Evolutionary conservation across 2,329 filamentous ascomycete genomes (phyloP), one percentile per base, ranked within the genome.

Genomic region (Alternaria metachromatica): DNA sequence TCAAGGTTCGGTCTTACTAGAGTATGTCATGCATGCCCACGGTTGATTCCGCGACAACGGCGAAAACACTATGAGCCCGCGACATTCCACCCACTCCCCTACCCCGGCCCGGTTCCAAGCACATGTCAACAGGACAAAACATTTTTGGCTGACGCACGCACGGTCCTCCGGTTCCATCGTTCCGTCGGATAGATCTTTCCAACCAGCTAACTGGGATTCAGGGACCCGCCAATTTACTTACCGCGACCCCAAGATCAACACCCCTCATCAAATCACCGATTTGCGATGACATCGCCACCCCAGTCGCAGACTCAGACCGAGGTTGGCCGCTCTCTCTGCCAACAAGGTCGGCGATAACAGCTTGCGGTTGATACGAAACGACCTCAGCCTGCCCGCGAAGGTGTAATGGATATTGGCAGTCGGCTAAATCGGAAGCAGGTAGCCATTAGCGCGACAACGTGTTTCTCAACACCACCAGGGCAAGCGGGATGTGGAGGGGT

Each of bases 131-230:
- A 37, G 21, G 6, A 43, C 18, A n/a, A n/a, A 23, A 23, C 11
- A 23, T n/a, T n/a, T 44, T 25, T 53, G 30, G 49, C 11, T 25
- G 30, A 25, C 50, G 13, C 18, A 13, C 20, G 57, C 57, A 60
- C 57, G 20, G 49, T n/a, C 57, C 49, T 33, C 41, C 57, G 57
- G 57, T 54, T 59, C 43, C 23, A 54, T 45, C 23, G 48, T 46
- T 59, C 60, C 55, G 44, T 13, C 55, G 54, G 59, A 46, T 62
- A 49, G 26, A 62, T 62, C 55, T 57, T 59, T 59, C 60, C 60
- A 62, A 13, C 26, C 26, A 62, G n/a, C 26, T 37, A 28, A 26
- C 48, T 37, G 55, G 55, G 48, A 30, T 58, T 8, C 48, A 53
- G 55, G 53, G 33, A 41, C 46, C 60, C 48, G 55, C 41, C 11